Evolutionary conservation across 441 rosid genomes (phyloP), one percentile per base, ranked within the genome.

Genomic region (Euphorbia corollata): DNA sequence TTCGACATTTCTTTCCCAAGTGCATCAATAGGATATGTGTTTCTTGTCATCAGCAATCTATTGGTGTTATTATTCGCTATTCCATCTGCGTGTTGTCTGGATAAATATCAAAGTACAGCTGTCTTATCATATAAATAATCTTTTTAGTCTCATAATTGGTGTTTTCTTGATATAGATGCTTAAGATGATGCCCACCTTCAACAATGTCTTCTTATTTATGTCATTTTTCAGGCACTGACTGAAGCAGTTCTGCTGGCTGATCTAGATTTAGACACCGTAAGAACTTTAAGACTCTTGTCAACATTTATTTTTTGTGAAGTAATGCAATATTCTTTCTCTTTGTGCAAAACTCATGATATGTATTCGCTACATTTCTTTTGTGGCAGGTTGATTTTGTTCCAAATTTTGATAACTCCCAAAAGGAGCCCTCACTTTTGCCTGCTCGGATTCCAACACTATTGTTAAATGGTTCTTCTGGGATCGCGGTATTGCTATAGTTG

Each of bases 391-490:
- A 93, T 82, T 91, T 83, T 82, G 86, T 86, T 76, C 88, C 91
- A 8, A 93, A 93, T 77, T 93, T 91, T 68, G 99, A 93, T 72
- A 88, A 79, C 72, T 91, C 99, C 36, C 90, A 93, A 74, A 87
- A 80, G 74, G 97, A 93, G 78, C 99, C 99, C 63, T 78, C 95
- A 63, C 86, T 93, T 74, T 76, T 93, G 63, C 99, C 99, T 65
- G 89, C 99, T 69, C 91, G 96, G 68, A 89, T 93, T 65, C 99
- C 99, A 75, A 85, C 87, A 55, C 65, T 93, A 51, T 74, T 93
- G 78, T 73, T 93, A 75, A 93, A 93, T 83, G 99, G 99, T 67
- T 86, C 97, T 77, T 86, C 97, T 67, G 99, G 99, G 70, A 93
- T 93, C 80, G 99, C 96, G 76, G 99, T 93, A 79, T 77, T 68